Evolutionary conservation across 2,329 filamentous ascomycete species (phyloP), one percentile per base, ranked within the genome.

Genomic region (Coleophoma cylindrospora): DNA sequence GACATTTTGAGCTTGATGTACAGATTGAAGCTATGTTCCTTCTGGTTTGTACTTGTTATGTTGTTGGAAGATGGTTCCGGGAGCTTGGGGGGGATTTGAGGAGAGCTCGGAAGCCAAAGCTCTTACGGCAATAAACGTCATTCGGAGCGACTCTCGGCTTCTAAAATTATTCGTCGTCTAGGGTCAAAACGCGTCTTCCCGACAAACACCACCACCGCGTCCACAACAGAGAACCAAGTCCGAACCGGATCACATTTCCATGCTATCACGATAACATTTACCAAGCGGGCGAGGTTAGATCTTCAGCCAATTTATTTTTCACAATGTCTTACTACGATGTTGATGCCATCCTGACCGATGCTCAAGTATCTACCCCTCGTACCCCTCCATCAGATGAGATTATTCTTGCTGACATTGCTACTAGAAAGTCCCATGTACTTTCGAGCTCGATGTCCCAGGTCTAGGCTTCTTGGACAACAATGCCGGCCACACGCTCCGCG

Each of bases 391-490:
- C 36, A 38, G 6, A 38, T 38, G 36, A 8, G 14, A 38, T 14
- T 17, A 14, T 38, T 17, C 40, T 43, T 43, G 14, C 50, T 50
- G 37, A 47, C 15, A 11, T 45, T 45, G 48, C 53, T 34, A 57
- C 43, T 60, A 96, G 84, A 97, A 96, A 87, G 82, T 96, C 33
- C 92, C 94, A 38, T 96, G 91, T 74, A 95, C 88, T 47, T 96
- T 97, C 71, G 88, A 96, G 64, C 81, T 96, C 63, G 87, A 92
- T 52, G 85, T 96, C 33, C 87, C 91, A 17, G 84, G 88, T 50
- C 81, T 97, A 43, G 91, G 91, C 58, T 90, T 95, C 67, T 79
- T 99, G 52, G 91, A 95, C 70, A 91, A 91, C 63, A 92, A 89
- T 63, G 79, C 87, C 21, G 66, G 70, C 2, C 71, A 77, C 33